Percentiles rank a stretch among this genome's conserved stretches.
phyloP scores from a whole-genome alignment of 1,284 basidiomycete genomes.

The Trametes versicolor region DNA sequence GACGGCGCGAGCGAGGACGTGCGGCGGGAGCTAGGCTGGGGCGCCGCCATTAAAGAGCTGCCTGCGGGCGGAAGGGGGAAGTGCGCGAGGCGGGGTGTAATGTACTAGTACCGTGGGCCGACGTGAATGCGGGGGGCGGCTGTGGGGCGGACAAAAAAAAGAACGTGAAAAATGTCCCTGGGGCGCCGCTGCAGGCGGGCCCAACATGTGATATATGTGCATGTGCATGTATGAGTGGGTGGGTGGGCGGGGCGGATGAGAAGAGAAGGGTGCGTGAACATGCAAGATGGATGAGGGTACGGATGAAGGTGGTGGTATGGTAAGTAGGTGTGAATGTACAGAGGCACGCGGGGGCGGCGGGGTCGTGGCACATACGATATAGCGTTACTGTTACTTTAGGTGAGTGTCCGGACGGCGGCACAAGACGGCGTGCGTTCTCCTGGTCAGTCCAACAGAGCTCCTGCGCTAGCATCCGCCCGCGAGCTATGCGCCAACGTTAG shows the following conservation, averaged over 20 bases:
- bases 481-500: constrained; percentile 14
- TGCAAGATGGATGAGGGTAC: neutral
- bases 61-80: constrained; percentile 8
- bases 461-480: constrained; percentile 29
- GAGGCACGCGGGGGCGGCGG: constrained; percentile 11
- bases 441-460: constrained; percentile 18
- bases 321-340: constrained; percentile 20
- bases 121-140: constrained; percentile 1
- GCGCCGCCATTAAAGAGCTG: constrained; percentile 8
- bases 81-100: constrained; percentile 2
- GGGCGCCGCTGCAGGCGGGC: neutral
- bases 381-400: constrained; percentile 37
- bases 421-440: constrained; percentile 18
- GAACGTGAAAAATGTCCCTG: constrained; percentile 27
- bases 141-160: constrained; percentile 19
- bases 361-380: constrained; percentile 27
- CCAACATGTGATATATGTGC: constrained; percentile 5
- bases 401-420: constrained; percentile 29
- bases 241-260: neutral
- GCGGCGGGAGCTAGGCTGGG: neutral
- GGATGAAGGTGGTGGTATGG: constrained; percentile 7
- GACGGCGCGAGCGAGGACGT: neutral
- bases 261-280: neutral
- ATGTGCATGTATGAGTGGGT: constrained; percentile 7
- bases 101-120: constrained; percentile 3